Percentiles rank a stretch among this genome's conserved stretches.
phyloP scores from a whole-genome alignment of 1,139 yeast genomes.

The Magnusiomyces sp. region DNA sequence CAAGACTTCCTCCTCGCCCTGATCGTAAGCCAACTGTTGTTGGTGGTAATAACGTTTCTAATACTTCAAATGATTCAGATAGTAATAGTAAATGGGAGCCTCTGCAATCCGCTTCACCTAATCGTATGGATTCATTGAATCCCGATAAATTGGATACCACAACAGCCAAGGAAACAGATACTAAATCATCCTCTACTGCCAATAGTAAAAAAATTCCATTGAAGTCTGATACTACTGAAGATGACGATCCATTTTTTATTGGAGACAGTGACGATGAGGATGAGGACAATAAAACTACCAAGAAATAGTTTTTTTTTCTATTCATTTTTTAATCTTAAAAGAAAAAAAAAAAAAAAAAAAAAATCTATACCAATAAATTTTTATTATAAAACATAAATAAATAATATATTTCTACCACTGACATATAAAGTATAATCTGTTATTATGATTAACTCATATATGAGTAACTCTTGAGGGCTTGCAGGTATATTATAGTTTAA shows the following conservation, averaged over 20 bases:
- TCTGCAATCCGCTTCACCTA: not conserved
- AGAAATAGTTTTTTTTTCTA: conserved; percentile 1
- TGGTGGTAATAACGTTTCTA: too few relatives aligned
- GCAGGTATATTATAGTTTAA: too few relatives aligned
- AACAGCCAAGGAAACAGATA: not conserved
- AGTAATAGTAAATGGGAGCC: conserved; percentile 6
- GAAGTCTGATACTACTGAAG: conserved; percentile 38
- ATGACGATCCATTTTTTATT: conserved; percentile 59
- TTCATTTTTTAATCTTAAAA: not conserved
- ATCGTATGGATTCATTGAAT: not conserved
- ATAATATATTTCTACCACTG: too few relatives aligned
- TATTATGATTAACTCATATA: too few relatives aligned
- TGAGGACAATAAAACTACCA: conserved; percentile 6
- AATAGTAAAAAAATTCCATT: conserved; percentile 49
- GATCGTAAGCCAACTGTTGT: too few relatives aligned
- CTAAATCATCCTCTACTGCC: not conserved
- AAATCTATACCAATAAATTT: not conserved
- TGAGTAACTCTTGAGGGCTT: too few relatives aligned
- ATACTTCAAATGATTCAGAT: too few relatives aligned
- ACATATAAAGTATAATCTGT: too few relatives aligned
- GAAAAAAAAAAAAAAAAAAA: too few relatives aligned
- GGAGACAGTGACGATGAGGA: conserved; percentile 69
- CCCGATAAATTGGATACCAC: conserved; percentile 2
- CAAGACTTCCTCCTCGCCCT: too few relatives aligned
- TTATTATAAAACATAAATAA: not conserved